Conservation (phyloP, 441 rosid species). For the Pelargonium myrrhifolium region DNA sequence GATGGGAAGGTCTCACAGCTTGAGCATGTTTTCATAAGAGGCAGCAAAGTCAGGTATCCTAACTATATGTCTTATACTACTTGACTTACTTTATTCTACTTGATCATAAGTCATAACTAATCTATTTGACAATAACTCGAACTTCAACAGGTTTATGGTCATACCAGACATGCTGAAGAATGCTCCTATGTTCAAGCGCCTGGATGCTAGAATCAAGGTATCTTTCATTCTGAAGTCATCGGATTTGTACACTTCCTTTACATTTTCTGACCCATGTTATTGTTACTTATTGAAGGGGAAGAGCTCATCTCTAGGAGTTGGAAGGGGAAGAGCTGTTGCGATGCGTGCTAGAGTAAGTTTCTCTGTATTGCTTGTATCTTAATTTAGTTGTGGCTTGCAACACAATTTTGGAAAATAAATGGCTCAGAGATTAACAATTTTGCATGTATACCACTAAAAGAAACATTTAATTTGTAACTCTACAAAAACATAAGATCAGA, state of each 20-base stretch:
- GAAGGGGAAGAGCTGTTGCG: conserved; percentile 95
- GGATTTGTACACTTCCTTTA: not conserved
- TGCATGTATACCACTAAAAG: too few relatives aligned
- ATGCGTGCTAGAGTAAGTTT: conserved; percentile 91
- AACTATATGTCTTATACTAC: not conserved
- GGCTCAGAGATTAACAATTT: too few relatives aligned
- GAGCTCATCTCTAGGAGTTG: conserved; percentile 92
- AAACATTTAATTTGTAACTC: too few relatives aligned
- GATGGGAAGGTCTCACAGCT: conserved; percentile 96
- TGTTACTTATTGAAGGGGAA: conserved; percentile 61
- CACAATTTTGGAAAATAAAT: not conserved
- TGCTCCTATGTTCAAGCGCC: conserved; percentile 42
- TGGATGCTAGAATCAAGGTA: conserved; percentile 8
- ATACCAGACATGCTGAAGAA: conserved; percentile 98
- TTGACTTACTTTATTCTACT: not conserved
- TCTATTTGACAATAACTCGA: not conserved
- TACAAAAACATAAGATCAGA: too few relatives aligned
- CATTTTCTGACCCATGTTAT: conserved; percentile 10
- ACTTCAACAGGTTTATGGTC: conserved; percentile 77
- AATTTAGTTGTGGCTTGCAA: conserved; percentile 4
- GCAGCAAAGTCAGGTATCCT: conserved; percentile 71
- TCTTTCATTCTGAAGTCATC: not conserved
- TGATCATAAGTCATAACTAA: not conserved
- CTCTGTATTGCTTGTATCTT: not conserved
- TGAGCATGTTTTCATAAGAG: conserved; percentile 94